Conservation (phyloP, 257 asterid genomes). For the Penstemon davidsonii region DNA sequence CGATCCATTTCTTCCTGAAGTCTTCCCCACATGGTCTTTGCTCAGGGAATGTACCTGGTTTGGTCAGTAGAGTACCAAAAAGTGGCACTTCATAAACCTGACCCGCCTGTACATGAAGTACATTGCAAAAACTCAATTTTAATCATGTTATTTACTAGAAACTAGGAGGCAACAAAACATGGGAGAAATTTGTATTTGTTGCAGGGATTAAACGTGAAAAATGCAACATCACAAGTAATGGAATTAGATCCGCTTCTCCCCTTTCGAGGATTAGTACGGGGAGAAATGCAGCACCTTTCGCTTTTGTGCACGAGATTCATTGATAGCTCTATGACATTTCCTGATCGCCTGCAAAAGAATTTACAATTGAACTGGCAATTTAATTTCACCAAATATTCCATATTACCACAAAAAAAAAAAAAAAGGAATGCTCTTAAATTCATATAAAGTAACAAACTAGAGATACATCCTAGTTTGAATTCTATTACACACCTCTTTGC, state of each 20-base stretch:
- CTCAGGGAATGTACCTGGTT: slow-evolving; percentile 82
- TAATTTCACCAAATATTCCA: slow-evolving; percentile 19
- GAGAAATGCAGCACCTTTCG: slow-evolving; percentile 67
- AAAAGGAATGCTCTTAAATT: slow-evolving; percentile 9
- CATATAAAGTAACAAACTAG: slow-evolving; percentile 12
- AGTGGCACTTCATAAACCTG: slow-evolving; percentile 98
- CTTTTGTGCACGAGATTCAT: slow-evolving; percentile 91
- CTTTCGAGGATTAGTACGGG: slow-evolving; percentile 27
- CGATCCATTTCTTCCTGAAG: slow-evolving; percentile 93
- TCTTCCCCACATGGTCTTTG: slow-evolving; percentile 95
- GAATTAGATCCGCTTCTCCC: slow-evolving; percentile 13
- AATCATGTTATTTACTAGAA: slow-evolving; percentile 11
- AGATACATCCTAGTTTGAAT: slow-evolving; percentile 17
- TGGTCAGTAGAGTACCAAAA: slow-evolving; percentile 70
- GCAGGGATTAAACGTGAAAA: slow-evolving; percentile 9
- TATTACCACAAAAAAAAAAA: slow-evolving; percentile 12
- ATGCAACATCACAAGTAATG: slow-evolving; percentile 14
- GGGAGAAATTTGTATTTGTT: not conserved
- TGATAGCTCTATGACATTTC: slow-evolving; percentile 89
- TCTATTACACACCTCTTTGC: slow-evolving; percentile 75
- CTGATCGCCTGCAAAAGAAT: slow-evolving; percentile 70
- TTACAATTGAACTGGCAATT: slow-evolving; percentile 22
- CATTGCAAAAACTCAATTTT: not conserved
- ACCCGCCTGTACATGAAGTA: slow-evolving; percentile 67
- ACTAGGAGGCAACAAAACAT: slow-evolving; percentile 6